Evolutionary conservation across 305 asterid genomes (phyloP).

Genomic region (Fraxinus albicans): DNA sequence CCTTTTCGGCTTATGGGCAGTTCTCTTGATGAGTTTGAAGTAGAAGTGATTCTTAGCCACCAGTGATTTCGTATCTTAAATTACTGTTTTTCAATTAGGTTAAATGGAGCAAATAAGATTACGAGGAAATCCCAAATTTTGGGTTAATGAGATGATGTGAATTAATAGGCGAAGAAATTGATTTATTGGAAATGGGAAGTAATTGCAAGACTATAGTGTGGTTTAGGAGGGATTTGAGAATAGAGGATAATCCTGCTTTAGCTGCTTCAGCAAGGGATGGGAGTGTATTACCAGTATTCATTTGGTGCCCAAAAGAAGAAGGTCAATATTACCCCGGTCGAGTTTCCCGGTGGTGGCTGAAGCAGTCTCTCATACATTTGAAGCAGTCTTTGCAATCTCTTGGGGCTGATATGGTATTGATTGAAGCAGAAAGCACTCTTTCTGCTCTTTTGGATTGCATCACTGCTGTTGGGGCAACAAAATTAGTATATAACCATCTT

Average conservation of each 20-base stretch:
- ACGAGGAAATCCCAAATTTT: slow-evolving; percentile 1
- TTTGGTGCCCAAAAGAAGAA: slow-evolving; percentile 94
- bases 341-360: slow-evolving; percentile 95
- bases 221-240: slow-evolving; percentile 96
- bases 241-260: slow-evolving; percentile 92
- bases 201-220: slow-evolving; percentile 64
- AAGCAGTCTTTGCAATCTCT: slow-evolving; percentile 72
- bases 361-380: slow-evolving; percentile 74
- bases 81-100: not conserved
- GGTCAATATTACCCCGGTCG: slow-evolving; percentile 80
- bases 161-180: slow-evolving; percentile 12
- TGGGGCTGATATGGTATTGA: slow-evolving; percentile 69
- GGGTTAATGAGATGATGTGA: not conserved
- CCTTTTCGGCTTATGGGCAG: not conserved
- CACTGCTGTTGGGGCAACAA: slow-evolving; percentile 66
- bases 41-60: not conserved
- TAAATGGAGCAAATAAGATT: not conserved
- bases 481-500: slow-evolving; percentile 78
- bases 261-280: slow-evolving; percentile 83
- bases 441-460: slow-evolving; percentile 67
- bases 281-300: slow-evolving; percentile 64
- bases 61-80: not conserved
- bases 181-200: slow-evolving; percentile 49
- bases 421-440: slow-evolving; percentile 67
- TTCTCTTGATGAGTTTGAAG: not conserved